These are phyloP conservation scores for Heracleum sosnowskyi DNA, from an alignment of 129 eudicot genomes.

Conservation along the genomic window DNA sequence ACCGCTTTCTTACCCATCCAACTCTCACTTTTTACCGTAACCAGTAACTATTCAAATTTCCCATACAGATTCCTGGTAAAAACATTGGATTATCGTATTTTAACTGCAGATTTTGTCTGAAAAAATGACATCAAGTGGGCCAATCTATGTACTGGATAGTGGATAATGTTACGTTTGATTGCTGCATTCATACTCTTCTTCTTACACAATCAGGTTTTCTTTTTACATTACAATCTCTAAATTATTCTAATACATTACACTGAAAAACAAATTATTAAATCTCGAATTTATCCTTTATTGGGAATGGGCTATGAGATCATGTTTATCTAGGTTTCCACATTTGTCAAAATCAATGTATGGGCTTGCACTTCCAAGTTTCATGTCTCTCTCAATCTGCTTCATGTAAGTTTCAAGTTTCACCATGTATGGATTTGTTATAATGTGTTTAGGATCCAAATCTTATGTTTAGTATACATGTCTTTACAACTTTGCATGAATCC, in stretches of 20 bases:
- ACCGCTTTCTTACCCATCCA: background rate
- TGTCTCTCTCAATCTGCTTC: conserved; percentile 18
- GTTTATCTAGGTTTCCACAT: background rate
- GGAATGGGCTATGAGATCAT: conserved; percentile 23
- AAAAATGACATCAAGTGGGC: conserved; percentile 26
- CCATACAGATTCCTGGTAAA: no score
- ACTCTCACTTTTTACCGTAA: background rate
- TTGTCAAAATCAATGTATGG: conserved; percentile 19
- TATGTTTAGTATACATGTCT: background rate
- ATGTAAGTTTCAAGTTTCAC: conserved; percentile 19
- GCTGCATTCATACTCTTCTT: conserved; percentile 26
- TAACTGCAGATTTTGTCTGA: background rate
- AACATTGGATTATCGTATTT: no score
- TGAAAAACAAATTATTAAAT: conserved; percentile 6
- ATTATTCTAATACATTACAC: background rate
- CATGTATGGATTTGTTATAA: background rate
- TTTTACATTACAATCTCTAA: background rate
- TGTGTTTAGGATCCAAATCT: conserved; percentile 1
- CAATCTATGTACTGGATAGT: conserved; percentile 36
- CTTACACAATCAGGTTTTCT: conserved; percentile 18
- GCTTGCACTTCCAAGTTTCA: conserved; percentile 31
- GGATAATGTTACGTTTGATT: conserved; percentile 39
- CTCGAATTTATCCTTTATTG: conserved; percentile 23
- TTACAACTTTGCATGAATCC: background rate
- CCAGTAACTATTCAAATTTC: background rate